phyloP scores from a whole-genome alignment of 108 stramenopile species.

The Pseudonitzschia multiseries region DNA sequence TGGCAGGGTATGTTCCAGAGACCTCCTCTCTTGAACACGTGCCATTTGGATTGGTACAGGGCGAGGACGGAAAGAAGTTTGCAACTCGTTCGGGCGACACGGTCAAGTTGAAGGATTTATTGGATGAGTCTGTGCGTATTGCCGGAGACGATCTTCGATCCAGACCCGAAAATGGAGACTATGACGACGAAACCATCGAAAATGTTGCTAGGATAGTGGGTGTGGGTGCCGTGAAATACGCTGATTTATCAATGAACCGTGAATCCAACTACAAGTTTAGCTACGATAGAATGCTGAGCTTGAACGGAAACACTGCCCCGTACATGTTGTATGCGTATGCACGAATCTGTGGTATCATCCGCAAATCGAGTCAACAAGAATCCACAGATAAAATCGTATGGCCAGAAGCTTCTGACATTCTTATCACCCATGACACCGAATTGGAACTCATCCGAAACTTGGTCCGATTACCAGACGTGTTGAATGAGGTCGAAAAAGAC shows the following conservation, averaged over 20 bases:
- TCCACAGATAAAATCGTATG: conserved; percentile 47
- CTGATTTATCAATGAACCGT: conserved; percentile 96
- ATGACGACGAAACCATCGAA: conserved; percentile 54
- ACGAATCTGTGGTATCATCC: conserved; percentile 91
- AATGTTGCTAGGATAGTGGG: conserved; percentile 84
- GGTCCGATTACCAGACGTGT: conserved; percentile 70
- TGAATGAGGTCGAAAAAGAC: conserved; percentile 86
- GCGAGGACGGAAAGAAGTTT: conserved; percentile 98
- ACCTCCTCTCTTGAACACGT: conserved; percentile 88
- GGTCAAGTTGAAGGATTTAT: conserved; percentile 95
- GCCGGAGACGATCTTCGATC: conserved; percentile 79
- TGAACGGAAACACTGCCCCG: conserved; percentile 98
- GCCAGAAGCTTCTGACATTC: conserved; percentile 72
- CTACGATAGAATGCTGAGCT: conserved; percentile 97
- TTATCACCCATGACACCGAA: conserved; percentile 85
- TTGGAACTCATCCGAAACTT: conserved; percentile 88
- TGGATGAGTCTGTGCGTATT: conserved; percentile 92
- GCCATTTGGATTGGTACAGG: conserved; percentile 97
- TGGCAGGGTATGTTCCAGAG: conserved; percentile 74
- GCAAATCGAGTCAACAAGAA: conserved; percentile 85
- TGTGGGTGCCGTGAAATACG: conserved; percentile 99
- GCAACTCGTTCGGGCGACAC: conserved; percentile 97
- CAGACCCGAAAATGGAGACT: conserved; percentile 45
- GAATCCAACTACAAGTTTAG: conserved; percentile 97
- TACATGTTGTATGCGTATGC: conserved; percentile 99